Conservation (phyloP, 371 early-diverging fungal genomes). For the Caulochytrium protostelioides region DNA sequence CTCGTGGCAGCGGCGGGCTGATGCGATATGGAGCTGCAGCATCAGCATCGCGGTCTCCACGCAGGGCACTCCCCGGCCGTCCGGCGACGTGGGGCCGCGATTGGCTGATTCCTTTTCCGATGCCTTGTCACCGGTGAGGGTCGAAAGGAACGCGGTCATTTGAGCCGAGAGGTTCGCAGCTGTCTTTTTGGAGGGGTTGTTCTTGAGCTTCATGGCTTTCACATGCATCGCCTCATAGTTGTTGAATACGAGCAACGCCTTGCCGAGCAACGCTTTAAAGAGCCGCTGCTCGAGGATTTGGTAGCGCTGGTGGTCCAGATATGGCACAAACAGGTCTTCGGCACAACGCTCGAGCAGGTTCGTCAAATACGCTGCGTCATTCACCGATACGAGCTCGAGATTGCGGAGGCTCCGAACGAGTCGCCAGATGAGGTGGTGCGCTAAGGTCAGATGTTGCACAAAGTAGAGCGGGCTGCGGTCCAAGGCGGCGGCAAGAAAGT, state of each 20-base stretch:
- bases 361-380: too few species aligned
- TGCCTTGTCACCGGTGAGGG: too few species aligned
- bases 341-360: slow-evolving; percentile 52
- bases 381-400: too few species aligned
- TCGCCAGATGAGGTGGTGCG: slow-evolving; percentile 49
- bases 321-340: slow-evolving; percentile 85
- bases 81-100: too few species aligned
- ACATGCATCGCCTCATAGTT: slow-evolving; percentile 13
- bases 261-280: slow-evolving; percentile 36
- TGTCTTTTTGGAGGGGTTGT: too few species aligned
- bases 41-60: slow-evolving; percentile 35
- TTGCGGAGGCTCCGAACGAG: slow-evolving; percentile 52
- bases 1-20: slow-evolving; percentile 57
- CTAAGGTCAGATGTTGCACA: slow-evolving; percentile 48
- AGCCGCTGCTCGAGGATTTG: slow-evolving; percentile 45
- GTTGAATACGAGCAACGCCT: slow-evolving; percentile 8
- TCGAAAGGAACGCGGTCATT: too few species aligned
- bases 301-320: slow-evolving; percentile 71
- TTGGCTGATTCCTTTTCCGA: too few species aligned
- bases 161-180: too few species aligned
- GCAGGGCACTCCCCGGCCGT: slow-evolving; percentile 35
- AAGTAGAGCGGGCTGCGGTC: slow-evolving; percentile 47
- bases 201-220: too few species aligned
- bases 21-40: slow-evolving; percentile 64
- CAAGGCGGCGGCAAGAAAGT: slow-evolving; percentile 43